Evolutionary conservation across 2,329 filamentous ascomycete genomes (phyloP).

Genomic region (Ophiostoma australiae): DNA sequence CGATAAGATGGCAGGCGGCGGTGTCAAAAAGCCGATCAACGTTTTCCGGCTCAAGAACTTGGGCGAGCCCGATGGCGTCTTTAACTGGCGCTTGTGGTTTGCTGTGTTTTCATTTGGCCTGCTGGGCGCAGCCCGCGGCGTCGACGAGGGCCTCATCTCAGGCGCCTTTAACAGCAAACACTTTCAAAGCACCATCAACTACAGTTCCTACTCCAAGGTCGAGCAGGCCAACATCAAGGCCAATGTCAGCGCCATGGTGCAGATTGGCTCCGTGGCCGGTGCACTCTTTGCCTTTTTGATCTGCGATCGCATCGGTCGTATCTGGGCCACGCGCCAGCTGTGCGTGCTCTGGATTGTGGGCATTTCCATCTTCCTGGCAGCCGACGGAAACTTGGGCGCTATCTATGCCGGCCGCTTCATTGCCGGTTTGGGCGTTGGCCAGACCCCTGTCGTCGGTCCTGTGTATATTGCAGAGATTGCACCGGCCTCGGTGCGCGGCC

Average conservation of each 20-base stretch:
- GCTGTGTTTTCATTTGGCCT: background rate
- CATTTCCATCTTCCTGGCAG: background rate
- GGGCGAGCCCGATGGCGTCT: conserved; percentile 1
- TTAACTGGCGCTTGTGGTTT: background rate
- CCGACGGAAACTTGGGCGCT: background rate
- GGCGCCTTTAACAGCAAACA: conserved; percentile 5
- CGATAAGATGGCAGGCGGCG: background rate
- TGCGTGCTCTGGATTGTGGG: conserved; percentile 5
- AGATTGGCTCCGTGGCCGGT: background rate
- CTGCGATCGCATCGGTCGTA: background rate
- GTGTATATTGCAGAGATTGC: conserved; percentile 3
- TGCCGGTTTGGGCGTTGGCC: background rate
- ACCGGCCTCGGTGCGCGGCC: background rate
- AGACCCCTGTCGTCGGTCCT: background rate
- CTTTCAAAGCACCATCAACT: background rate
- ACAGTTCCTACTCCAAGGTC: background rate
- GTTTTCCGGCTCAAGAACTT: conserved; percentile 1
- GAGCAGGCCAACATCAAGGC: conserved; percentile 7
- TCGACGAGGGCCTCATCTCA: background rate
- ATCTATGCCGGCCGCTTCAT: background rate
- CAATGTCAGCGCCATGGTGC: conserved; percentile 5
- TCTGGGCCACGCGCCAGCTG: conserved; percentile 8
- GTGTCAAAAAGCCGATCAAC: conserved; percentile 2
- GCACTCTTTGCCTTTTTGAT: background rate
- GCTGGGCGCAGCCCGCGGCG: background rate